Base-by-base conservation (phyloP, 2,329 filamentous ascomycete genomes). In the Sclerotinia minor region DNA sequence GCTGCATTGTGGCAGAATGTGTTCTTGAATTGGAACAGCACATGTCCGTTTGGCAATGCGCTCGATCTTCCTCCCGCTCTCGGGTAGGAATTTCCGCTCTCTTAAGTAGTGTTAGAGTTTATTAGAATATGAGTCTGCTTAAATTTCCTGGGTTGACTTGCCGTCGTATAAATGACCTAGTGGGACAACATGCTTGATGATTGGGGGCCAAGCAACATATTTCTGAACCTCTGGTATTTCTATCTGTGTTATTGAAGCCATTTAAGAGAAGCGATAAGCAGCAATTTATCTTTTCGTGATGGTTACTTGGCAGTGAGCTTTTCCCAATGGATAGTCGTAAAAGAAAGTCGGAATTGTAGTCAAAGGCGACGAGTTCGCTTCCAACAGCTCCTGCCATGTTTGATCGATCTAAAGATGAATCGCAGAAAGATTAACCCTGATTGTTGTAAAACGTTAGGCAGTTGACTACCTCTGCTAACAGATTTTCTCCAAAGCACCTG, bases 21-120 rank as follows among this genome's bases (percentile, higher is more conserved):
- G 41, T 73, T 72, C 24, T 71, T 72, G 35, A 73, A 73, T 69
- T 73, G 72, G 11, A 68, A 67, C n/a, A 73, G 35, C 17, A 71
- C 45, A 15, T 54, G 29, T 49, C 68, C 69, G 53, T 69, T 68
- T 26, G 53, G 52, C 8, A 72, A 32, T 11, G 59, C 49, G 26
- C 68, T 63, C 7, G 72, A 73, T 24, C 70, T 61, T 21, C 72
- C 72, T 53, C 71, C 70, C 53, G 70, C 69, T 35, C 72, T 71
- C 2, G 71, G 69, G 38, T 69, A 70, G 1, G 44, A 58, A 8
- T 72, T 71, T 15, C 69, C 70, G 21, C 65, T 69, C 35, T 26
- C 71, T 72, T 32, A 17, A 7, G 5, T 26, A 17, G 15, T 57
- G 47, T 71, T 53, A 71, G 61, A 26, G 5, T 15, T n/a, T 45